Evolutionary conservation across 2,329 filamentous ascomycete species (phyloP).

Genomic region (Xylaria sp.): DNA sequence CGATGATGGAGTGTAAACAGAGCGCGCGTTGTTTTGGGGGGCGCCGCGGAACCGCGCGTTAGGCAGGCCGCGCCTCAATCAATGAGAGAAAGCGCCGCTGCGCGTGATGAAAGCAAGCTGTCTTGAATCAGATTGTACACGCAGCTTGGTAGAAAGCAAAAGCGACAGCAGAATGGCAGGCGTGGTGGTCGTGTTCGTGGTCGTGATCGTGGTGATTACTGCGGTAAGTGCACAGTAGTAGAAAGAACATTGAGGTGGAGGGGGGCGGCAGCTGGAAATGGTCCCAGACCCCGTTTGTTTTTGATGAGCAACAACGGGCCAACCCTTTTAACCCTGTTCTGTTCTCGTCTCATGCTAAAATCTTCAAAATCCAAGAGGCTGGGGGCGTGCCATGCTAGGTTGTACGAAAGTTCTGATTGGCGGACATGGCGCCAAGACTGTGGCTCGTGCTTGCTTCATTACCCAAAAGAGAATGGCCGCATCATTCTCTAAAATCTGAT

Average conservation of each 20-base stretch:
- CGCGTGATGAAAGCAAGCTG: constrained; percentile 22
- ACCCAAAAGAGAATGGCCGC: constrained; percentile 28
- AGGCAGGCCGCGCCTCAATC: constrained; percentile 38
- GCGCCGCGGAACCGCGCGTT: constrained; percentile 42
- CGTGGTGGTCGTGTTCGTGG: constrained; percentile 20
- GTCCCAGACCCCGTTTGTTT: constrained; percentile 32
- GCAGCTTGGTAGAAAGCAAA: constrained; percentile 23
- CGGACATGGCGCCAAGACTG: constrained; percentile 15
- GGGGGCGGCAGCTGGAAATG: constrained; percentile 37
- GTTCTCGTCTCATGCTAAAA: constrained; percentile 23
- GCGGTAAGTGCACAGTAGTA: constrained; percentile 7
- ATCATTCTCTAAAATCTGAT: constrained; percentile 18
- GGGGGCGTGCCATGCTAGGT: constrained; percentile 29
- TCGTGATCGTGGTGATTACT: constrained; percentile 22
- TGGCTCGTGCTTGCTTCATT: constrained; percentile 35
- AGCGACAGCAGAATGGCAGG: constrained; percentile 20
- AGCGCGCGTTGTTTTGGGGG: constrained; percentile 47
- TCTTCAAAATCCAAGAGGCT: constrained; percentile 38
- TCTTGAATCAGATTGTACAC: neutral
- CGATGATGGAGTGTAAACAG: constrained; percentile 44
- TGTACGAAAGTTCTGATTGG: constrained; percentile 26
- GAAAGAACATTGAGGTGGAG: constrained; percentile 33
- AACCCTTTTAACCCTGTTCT: constrained; percentile 30
- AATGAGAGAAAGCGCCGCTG: constrained; percentile 29
- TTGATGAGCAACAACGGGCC: constrained; percentile 38